Base-by-base conservation (phyloP, 2,329 filamentous ascomycete genomes). In the Fusarium sp. region DNA sequence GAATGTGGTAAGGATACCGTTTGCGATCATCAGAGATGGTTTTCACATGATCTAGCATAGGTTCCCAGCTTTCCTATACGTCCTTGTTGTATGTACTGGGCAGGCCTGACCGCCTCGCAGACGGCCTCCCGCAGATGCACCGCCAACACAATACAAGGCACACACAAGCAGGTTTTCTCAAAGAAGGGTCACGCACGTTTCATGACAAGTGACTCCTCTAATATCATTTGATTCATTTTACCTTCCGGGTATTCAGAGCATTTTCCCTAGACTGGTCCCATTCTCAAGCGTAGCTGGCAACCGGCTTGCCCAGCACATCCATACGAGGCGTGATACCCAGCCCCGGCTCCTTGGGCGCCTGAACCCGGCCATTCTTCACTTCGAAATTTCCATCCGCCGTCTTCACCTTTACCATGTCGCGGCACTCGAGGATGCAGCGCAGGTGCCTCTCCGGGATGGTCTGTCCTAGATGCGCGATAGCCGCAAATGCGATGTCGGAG, bases 401-500 rank as follows among this genome's bases (percentile, higher is more conserved):
- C 70, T 66, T 68, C 10, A 31, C 34, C 3, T 39, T 54, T 10
- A 70, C 58, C 44, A 72, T 70, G 23, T 66, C 70, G 6, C 64
- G 50, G n/a, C 61, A 61, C 43, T 66, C 70, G 18, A 72, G 68
- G 15, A 73, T 47, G 23, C 65, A 73, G 2, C 70, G 51, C 12
- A 71, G 18, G n/a, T 69, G 48, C 9, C 52, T 62, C 50, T 64
- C 61, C 1, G 67, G 65, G 4, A 69, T 57, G 6, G 70, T 71
- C 28, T 73, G 71, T 1, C 56, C 70, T 23, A 73, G 53, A 10
- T 71, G 67, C 2, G 62, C 67, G 50, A 73, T 60, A 8, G 67
- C 67, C 1, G 70, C 67, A 30, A 73, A 73, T 4, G 70, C 57
- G 16, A 73, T 60, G 11, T 69, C 70, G 1, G 64, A 70, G 3